phyloP scores from a whole-genome alignment of 345 rosid species.

The Camelina sativa region DNA sequence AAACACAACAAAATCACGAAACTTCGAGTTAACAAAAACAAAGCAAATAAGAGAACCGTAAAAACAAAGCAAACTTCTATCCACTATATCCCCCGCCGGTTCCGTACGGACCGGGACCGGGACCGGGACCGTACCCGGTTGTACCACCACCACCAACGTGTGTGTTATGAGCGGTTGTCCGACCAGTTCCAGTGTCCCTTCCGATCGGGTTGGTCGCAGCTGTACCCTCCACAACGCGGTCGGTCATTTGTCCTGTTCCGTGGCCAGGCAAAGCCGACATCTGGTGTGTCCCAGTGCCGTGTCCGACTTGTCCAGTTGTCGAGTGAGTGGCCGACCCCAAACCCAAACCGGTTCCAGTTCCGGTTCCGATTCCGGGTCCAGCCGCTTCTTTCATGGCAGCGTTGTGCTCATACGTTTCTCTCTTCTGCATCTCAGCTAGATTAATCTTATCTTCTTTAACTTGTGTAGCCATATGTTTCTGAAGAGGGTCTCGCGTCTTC shows the following conservation, averaged over 20 bases:
- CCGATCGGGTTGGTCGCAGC: conserved; percentile 43
- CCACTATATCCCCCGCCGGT: conserved; percentile 49
- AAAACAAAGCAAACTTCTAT: conserved; percentile 4
- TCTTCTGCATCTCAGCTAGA: conserved; percentile 59
- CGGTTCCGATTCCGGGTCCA: conserved; percentile 39
- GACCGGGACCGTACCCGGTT: conserved; percentile 20
- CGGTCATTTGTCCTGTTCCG: conserved; percentile 50
- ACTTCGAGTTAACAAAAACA: not conserved
- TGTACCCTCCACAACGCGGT: conserved; percentile 46
- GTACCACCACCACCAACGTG: conserved; percentile 44
- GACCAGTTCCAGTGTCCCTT: conserved; percentile 46
- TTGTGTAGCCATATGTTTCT: conserved; percentile 64
- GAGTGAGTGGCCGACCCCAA: conserved; percentile 45
- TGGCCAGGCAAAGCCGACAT: conserved; percentile 60
- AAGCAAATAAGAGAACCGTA: not conserved
- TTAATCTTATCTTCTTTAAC: conserved; percentile 55
- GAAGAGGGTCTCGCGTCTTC: conserved; percentile 55
- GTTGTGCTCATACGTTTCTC: conserved; percentile 55
- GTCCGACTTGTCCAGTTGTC: conserved; percentile 44
- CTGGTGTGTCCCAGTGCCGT: conserved; percentile 52
- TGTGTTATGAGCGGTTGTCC: conserved; percentile 49
- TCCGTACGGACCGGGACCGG: conserved; percentile 18
- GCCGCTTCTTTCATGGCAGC: conserved; percentile 47
- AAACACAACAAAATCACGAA: not conserved
- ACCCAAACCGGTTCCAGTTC: conserved; percentile 42